Base-by-base conservation (phyloP, 108 stramenopile genomes). In the Cyclotella distinguenda region DNA sequence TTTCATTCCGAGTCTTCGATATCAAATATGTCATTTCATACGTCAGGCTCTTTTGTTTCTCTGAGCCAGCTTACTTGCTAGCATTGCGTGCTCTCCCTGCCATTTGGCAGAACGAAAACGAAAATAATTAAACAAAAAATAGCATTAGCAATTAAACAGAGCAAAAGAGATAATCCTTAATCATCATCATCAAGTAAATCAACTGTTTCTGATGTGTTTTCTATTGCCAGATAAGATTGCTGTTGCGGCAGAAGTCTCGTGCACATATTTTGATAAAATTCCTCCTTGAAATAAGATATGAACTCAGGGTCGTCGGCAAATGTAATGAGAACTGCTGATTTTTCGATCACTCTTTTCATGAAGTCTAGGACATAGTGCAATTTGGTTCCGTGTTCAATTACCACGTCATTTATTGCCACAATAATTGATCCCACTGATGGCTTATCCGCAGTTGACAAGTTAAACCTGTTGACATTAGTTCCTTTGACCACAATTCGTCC, bases 341-440 rank as follows among this genome's bases (percentile, higher is more conserved):
- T 55, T 3, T 39, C 15, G 23, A 63, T 56, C 33, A 76, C 48
- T 31, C 15, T 28, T 64, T 35, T 65, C 67, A 70, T 61, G 0
- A 52, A 62, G 1, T 13, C 6, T 18, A 70, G 52, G 5, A 70
- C 60, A 44, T 70, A 47, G 42, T 35, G 6, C 28, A 70, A 62
- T 12, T 39, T 13, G 45, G 60, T 5, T 7, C 16, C 21, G 16
- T 52, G 42, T 25, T 66, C 67, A 18, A 73, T 30, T 26, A 69
- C 16, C 42, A 33, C 10, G 38, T 76, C 82, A 61, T 86, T 84
- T 13, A 82, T 68, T 26, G 83, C 78, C 8, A 86, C 69, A 35
- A 89, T 53, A 44, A 85, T 75, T 52, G 84, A 70, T 33, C 85
- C 87, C 22, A 82, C 59, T 45, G 38, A 52, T 13, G 85, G 85